A percentile compares a stretch with the other conserved stretches of the same genome.
These are phyloP conservation scores for Rhodotorula sp. DNA, from an alignment of 1,284 basidiomycete species.

Conservation along the genomic window DNA sequence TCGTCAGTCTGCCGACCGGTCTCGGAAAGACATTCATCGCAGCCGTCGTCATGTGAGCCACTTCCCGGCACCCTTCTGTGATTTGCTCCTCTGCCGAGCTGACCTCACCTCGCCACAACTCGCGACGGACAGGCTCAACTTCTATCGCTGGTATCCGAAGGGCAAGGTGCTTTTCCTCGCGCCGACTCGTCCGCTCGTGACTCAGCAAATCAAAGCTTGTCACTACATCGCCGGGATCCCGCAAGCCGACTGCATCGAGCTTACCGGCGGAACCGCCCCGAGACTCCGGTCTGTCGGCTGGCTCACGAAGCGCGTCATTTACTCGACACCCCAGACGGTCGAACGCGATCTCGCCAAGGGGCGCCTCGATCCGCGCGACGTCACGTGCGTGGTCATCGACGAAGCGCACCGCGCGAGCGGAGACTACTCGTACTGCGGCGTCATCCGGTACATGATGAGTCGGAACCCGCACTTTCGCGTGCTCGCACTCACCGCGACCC, in stretches of 20 bases:
- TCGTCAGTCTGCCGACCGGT: constrained; percentile 93
- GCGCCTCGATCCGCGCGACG: constrained; percentile 72
- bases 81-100: neutral
- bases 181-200: constrained; percentile 91
- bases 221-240: constrained; percentile 93
- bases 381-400: constrained; percentile 81
- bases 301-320: constrained; percentile 85
- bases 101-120: neutral
- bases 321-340: constrained; percentile 96
- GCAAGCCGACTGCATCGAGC: constrained; percentile 75
- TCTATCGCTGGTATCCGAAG: constrained; percentile 86
- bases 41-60: constrained; percentile 76
- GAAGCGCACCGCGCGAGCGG: constrained; percentile 95
- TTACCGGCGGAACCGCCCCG: constrained; percentile 70
- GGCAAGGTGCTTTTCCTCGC: constrained; percentile 95
- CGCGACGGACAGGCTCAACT: constrained; percentile 34
- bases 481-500: constrained; percentile 91
- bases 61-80: neutral
- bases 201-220: constrained; percentile 91
- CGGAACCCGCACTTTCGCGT: constrained; percentile 92
- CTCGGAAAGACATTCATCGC: constrained; percentile 98
- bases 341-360: constrained; percentile 78
- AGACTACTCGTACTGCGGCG: constrained; percentile 84
- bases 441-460: constrained; percentile 84
- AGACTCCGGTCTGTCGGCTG: constrained; percentile 56